phyloP scores from a whole-genome alignment of 163 green algal genomes.

The Trebouxiophyceae sp. region DNA sequence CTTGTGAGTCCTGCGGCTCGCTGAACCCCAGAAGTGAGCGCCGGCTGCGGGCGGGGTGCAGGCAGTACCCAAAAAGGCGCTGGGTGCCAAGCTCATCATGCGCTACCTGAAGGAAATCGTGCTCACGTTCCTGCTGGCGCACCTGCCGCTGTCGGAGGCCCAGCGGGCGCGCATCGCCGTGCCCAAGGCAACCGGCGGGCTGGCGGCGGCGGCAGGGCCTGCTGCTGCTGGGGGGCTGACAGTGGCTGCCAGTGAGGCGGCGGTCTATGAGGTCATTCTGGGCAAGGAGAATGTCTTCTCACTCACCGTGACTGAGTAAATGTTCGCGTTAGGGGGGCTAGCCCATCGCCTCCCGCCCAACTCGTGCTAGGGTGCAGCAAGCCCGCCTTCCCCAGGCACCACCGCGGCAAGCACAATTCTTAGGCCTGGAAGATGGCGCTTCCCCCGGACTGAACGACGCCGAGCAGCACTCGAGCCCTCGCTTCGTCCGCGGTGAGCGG shows the following conservation, averaged over 20 bases:
- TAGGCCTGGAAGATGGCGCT: too few species aligned
- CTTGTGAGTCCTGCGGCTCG: conserved; percentile 25
- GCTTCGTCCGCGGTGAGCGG: too few species aligned
- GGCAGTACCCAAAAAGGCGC: background rate
- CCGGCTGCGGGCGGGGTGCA: background rate
- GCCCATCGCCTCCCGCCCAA: too few species aligned
- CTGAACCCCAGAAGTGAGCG: background rate
- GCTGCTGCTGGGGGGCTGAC: too few species aligned
- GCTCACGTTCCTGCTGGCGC: conserved; percentile 30
- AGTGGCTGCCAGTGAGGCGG: too few species aligned
- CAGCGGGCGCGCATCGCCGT: conserved; percentile 3
- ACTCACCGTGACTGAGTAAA: background rate
- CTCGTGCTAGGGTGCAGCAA: too few species aligned
- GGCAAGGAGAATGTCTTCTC: background rate
- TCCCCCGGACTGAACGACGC: too few species aligned
- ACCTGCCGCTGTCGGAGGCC: conserved; percentile 11
- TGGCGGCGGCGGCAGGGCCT: background rate
- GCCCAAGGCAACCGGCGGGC: background rate
- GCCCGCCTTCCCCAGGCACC: too few species aligned
- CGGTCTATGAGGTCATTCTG: too few species aligned
- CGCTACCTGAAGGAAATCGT: conserved; percentile 13
- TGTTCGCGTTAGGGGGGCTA: too few species aligned
- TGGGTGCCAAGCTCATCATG: conserved; percentile 4
- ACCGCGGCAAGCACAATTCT: too few species aligned
- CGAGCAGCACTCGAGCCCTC: too few species aligned